Evolutionary conservation across 2,329 filamentous ascomycete genomes (phyloP), one percentile per base, ranked within the genome.

Genomic region (Microcyclospora tardicrescens): DNA sequence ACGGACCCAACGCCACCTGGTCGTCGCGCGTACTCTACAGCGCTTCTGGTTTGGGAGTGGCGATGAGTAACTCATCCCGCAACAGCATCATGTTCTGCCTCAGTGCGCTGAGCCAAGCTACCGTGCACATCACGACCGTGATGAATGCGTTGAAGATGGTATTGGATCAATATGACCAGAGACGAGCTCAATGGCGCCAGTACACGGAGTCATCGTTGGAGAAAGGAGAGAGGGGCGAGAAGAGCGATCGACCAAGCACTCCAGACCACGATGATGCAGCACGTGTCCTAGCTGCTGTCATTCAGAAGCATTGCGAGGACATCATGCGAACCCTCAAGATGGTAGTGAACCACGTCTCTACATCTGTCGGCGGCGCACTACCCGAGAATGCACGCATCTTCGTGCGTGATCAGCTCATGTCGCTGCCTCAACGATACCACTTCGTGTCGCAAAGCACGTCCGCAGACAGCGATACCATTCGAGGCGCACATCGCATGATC

Each of bases 61-160:
- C 91, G 1, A 85, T 98, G 72, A 93, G 82, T 52, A 81, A 93
- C 13, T 81, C 91, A 53, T 93, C 84, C 15, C 65, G 95, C 8
- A 75, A 79, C 37, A 91, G 81, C 44, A 66, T 98, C 32, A 85
- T 84, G 51, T 89, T 85, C 52, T 95, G 87, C 46, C 66, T 96
- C 2, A 72, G 73, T 16, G 83, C 86, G 71, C 67, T 96, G 34
- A 74, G 79, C 16, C 81, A 79, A 71, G 84, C 84, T 2, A 93
- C 93, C 44, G 77, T 76, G 6, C 83, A 85, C 55, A 77, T 96
- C 40, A 77, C 79, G 34, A 77, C 77, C 35, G 73, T 85, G 0
- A 83, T 94, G 45, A 67, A 72, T 12, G 79, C 80, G 2, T 63
- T 96, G 3, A 85, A 82, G 52, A 69, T 73, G 16, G 75, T 85